These are phyloP conservation scores for Mycotypha africana DNA, from an alignment of 371 early-diverging fungal genomes.

Conservation along the genomic window DNA sequence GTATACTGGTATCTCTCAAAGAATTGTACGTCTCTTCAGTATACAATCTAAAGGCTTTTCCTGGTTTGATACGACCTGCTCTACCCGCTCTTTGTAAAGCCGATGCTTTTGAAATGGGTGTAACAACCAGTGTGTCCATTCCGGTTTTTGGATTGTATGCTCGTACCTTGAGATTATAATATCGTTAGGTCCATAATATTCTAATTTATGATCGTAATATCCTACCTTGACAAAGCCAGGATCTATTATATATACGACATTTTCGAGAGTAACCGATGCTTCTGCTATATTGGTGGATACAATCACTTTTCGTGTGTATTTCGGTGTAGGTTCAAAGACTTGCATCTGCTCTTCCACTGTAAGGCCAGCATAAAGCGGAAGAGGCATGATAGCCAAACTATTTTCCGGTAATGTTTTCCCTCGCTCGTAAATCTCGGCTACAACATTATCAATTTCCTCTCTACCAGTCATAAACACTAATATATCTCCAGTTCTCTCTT, in stretches of 20 bases:
- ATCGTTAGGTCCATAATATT: too few species aligned
- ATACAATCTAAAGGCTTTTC: slow-evolving; percentile 67
- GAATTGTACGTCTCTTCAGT: slow-evolving; percentile 61
- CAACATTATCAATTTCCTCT: slow-evolving; percentile 76
- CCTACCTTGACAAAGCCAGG: slow-evolving; percentile 76
- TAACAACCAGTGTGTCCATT: slow-evolving; percentile 56
- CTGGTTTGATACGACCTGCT: slow-evolving; percentile 70
- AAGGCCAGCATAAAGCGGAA: slow-evolving; percentile 77
- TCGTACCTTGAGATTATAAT: slow-evolving; percentile 41
- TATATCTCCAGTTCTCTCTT: slow-evolving; percentile 72
- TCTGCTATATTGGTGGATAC: slow-evolving; percentile 80
- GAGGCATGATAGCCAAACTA: slow-evolving; percentile 46
- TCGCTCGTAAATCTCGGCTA: slow-evolving; percentile 47
- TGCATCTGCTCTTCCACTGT: slow-evolving; percentile 59
- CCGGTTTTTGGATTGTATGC: slow-evolving; percentile 60
- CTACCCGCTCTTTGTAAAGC: slow-evolving; percentile 81
- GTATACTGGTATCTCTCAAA: slow-evolving; percentile 49
- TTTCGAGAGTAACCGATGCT: slow-evolving; percentile 84
- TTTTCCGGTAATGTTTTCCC: slow-evolving; percentile 37
- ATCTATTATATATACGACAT: slow-evolving; percentile 83
- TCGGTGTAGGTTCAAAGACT: slow-evolving; percentile 65
- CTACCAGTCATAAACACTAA: slow-evolving; percentile 82
- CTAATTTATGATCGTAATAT: too few species aligned
- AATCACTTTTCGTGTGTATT: slow-evolving; percentile 72
- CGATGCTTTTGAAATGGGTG: slow-evolving; percentile 64